Percentiles rank a stretch among this genome's conserved stretches.
These are phyloP conservation scores for Petasospora fabianii DNA, from an alignment of 1,139 yeast genomes.

Conservation along the genomic window DNA sequence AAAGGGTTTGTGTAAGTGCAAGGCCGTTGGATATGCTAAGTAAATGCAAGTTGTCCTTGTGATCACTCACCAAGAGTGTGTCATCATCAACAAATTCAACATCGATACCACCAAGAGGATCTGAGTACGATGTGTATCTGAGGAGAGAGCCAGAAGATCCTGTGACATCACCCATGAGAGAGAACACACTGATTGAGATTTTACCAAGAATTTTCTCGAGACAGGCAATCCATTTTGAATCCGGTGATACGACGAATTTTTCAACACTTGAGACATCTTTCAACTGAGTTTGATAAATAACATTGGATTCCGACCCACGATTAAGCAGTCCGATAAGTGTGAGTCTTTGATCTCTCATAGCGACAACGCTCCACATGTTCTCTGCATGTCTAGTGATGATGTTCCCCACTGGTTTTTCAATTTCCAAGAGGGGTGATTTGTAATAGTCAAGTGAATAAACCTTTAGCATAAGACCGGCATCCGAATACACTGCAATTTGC, in stretches of 20 bases:
- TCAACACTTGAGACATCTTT: constrained; percentile 3
- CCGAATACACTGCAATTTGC: constrained; percentile 17
- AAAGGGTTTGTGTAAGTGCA: background rate
- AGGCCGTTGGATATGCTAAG: constrained; percentile 13
- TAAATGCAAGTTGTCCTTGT: constrained; percentile 10
- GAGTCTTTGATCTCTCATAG: background rate
- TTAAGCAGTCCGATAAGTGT: constrained; percentile 6
- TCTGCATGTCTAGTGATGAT: constrained; percentile 6
- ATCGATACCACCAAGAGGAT: constrained; percentile 13
- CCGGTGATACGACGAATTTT: constrained; percentile 10
- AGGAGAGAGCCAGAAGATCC: constrained; percentile 8
- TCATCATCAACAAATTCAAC: constrained; percentile 14
- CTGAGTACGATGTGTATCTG: constrained; percentile 5
- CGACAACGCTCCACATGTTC: constrained; percentile 2
- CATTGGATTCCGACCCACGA: constrained; percentile 8
- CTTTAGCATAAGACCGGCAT: constrained; percentile 10
- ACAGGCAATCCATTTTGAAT: constrained; percentile 12
- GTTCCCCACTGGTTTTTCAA: constrained; percentile 15
- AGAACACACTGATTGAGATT: constrained; percentile 5
- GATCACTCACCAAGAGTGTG: constrained; percentile 15
- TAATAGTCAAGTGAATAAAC: constrained; percentile 18
- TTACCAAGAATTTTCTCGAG: constrained; percentile 10
- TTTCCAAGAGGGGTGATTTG: constrained; percentile 7
- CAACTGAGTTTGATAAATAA: constrained; percentile 9
- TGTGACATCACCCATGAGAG: constrained; percentile 15